These are phyloP conservation scores for Rhodotorula paludigena DNA, from an alignment of 768 basidiomycete genomes.

Conservation along the genomic window DNA sequence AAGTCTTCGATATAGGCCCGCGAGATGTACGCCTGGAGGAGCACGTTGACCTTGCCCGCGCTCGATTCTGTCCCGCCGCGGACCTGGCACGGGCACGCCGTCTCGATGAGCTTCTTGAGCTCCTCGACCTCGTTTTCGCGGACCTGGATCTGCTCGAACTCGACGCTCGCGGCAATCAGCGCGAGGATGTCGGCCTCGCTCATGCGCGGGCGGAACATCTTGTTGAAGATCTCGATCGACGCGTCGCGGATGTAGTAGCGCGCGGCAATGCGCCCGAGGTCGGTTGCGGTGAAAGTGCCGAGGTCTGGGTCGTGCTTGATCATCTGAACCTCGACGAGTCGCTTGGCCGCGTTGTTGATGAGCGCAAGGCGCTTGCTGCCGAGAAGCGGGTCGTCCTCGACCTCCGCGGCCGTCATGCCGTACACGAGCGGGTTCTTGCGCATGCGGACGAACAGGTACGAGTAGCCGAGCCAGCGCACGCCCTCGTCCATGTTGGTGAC, in stretches of 20 bases:
- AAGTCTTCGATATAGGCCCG: conserved; percentile 79
- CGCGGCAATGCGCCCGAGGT: conserved; percentile 90
- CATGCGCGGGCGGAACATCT: conserved; percentile 72
- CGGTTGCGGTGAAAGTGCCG: conserved; percentile 67
- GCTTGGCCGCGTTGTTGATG: conserved; percentile 61
- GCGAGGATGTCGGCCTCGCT: conserved; percentile 83
- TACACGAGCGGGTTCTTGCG: conserved; percentile 66
- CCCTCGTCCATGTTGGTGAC: conserved; percentile 81
- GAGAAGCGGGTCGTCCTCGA: conserved; percentile 67
- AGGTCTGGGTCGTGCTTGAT: conserved; percentile 63
- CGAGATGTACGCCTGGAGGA: conserved; percentile 87
- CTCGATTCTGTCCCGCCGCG: conserved; percentile 64
- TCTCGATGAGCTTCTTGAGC: conserved; percentile 63
- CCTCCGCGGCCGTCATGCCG: conserved; percentile 67
- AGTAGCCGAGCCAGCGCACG: conserved; percentile 91
- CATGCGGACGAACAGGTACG: conserved; percentile 94
- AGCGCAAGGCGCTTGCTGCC: conserved; percentile 65
- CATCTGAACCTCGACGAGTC: conserved; percentile 70
- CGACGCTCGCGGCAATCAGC: conserved; percentile 83
- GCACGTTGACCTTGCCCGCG: conserved; percentile 86
- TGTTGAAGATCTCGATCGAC: conserved; percentile 82
- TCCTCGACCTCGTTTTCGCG: conserved; percentile 85
- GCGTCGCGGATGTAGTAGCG: conserved; percentile 87
- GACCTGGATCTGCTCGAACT: conserved; percentile 94
- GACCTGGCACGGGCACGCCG: conserved; percentile 68